Percentiles rank a stretch among this genome's conserved stretches.
Conservation (phyloP, 805 yeast species). For the Yarrowia divulgata region DNA sequence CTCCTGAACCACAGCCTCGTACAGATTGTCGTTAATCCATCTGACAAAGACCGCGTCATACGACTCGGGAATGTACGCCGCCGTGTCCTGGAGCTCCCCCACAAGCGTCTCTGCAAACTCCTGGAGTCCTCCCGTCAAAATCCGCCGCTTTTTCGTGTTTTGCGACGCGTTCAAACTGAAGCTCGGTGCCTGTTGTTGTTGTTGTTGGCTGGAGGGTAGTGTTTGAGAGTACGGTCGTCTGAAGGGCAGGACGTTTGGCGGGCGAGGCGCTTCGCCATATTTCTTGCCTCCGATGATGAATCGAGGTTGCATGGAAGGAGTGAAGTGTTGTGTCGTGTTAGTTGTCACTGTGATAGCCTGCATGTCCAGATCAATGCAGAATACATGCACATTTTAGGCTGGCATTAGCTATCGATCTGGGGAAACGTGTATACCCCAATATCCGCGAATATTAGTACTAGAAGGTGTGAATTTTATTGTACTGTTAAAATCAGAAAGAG, state of each 20-base stretch:
- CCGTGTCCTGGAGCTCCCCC: slow-evolving; percentile 28
- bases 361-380: slow-evolving; percentile 12
- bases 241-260: slow-evolving; percentile 20
- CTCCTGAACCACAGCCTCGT: slow-evolving; percentile 25
- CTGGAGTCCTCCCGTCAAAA: slow-evolving; percentile 28
- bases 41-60: slow-evolving; percentile 14
- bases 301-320: slow-evolving; percentile 16
- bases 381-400: not conserved
- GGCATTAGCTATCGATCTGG: too few species aligned
- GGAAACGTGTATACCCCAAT: too few species aligned
- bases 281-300: slow-evolving; percentile 31
- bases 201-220: not conserved
- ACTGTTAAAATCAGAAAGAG: too few species aligned
- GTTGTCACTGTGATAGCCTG: too few species aligned
- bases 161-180: slow-evolving; percentile 25
- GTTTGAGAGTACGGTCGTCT: slow-evolving; percentile 19
- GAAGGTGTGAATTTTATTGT: too few species aligned
- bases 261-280: not conserved
- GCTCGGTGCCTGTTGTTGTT: not conserved
- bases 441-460: too few species aligned
- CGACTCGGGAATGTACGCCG: slow-evolving; percentile 23
- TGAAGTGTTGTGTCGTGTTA: too few species aligned
- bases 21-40: slow-evolving; percentile 18
- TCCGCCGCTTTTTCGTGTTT: slow-evolving; percentile 3
- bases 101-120: slow-evolving; percentile 34